Conservation (phyloP, 495 filamentous ascomycete genomes). For the Cercophora samala region DNA sequence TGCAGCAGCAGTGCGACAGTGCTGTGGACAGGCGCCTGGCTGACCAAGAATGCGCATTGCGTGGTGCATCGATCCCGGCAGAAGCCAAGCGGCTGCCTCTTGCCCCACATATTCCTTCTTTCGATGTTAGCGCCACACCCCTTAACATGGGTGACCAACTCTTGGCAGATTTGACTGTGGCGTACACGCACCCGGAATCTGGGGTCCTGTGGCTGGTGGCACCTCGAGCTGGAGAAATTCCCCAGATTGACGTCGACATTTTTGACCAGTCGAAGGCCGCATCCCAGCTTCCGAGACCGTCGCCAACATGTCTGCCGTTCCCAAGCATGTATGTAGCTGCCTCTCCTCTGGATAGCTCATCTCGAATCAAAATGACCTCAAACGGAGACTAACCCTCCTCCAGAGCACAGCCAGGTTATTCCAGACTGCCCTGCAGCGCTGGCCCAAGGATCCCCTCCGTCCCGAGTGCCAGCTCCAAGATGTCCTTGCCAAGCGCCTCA, state of each 20-base stretch:
- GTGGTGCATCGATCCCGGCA: not conserved
- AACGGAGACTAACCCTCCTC: not conserved
- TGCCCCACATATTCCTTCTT: conserved; percentile 6
- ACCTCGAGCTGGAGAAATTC: conserved; percentile 3
- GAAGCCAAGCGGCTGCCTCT: conserved; percentile 14
- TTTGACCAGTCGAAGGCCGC: not conserved
- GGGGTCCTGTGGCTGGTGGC: conserved; percentile 4
- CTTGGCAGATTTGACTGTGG: conserved; percentile 9
- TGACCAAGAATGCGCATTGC: conserved; percentile 17
- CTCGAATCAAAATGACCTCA: not conserved
- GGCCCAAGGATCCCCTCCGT: conserved; percentile 75
- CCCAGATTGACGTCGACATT: conserved; percentile 12
- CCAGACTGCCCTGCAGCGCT: conserved; percentile 66
- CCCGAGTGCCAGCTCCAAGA: conserved; percentile 73
- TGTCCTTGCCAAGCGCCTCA: conserved; percentile 61
- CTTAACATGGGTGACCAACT: not conserved
- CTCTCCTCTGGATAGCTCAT: not conserved
- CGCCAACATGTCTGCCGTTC: conserved; percentile 26
- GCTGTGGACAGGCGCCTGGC: conserved; percentile 5
- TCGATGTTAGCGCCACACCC: not conserved
- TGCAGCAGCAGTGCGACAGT: not conserved
- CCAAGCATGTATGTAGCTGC: conserved; percentile 19
- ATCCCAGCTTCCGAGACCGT: not conserved
- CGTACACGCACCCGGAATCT: not conserved
- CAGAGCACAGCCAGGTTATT: conserved; percentile 33